Conservation (phyloP, 805 yeast species). For the Candida mattraensis region DNA sequence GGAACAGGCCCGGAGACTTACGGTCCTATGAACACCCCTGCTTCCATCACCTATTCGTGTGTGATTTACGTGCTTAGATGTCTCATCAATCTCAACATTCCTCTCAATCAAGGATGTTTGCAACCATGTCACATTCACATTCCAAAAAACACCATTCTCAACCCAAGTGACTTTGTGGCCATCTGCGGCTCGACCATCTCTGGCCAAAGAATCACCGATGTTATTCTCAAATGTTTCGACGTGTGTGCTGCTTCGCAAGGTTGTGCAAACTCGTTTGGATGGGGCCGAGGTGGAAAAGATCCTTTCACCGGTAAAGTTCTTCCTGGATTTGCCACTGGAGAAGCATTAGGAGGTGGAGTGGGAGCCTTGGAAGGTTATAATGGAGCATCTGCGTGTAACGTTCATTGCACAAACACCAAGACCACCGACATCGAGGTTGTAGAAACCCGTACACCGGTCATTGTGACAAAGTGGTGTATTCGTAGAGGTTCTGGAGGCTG, state of each 20-base stretch:
- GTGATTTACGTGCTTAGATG: conserved; percentile 53
- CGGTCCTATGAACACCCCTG: conserved; percentile 55
- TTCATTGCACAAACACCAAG: conserved; percentile 54
- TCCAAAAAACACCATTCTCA: conserved; percentile 34
- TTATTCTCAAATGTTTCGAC: conserved; percentile 52
- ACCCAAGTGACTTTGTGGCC: conserved; percentile 48
- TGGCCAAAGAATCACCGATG: conserved; percentile 56
- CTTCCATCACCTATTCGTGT: conserved; percentile 52
- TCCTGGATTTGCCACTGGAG: conserved; percentile 53
- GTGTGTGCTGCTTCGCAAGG: conserved; percentile 61
- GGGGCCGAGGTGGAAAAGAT: conserved; percentile 49
- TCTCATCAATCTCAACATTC: conserved; percentile 50
- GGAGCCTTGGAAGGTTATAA: conserved; percentile 51
- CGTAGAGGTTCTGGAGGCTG: conserved; percentile 49
- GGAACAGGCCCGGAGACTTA: conserved; percentile 52
- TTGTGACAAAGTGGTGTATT: conserved; percentile 44
- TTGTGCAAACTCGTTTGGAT: conserved; percentile 57
- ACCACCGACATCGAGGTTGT: conserved; percentile 56
- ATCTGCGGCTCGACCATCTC: conserved; percentile 57
- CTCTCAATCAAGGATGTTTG: conserved; percentile 56
- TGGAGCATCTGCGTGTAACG: conserved; percentile 49
- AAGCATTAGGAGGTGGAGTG: conserved; percentile 54
- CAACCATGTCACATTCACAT: conserved; percentile 40
- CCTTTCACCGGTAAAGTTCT: conserved; percentile 37
- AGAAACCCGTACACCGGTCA: conserved; percentile 51